Evolutionary conservation across 495 filamentous ascomycete genomes (phyloP).

Genomic region (Neurospora sublineolata): DNA sequence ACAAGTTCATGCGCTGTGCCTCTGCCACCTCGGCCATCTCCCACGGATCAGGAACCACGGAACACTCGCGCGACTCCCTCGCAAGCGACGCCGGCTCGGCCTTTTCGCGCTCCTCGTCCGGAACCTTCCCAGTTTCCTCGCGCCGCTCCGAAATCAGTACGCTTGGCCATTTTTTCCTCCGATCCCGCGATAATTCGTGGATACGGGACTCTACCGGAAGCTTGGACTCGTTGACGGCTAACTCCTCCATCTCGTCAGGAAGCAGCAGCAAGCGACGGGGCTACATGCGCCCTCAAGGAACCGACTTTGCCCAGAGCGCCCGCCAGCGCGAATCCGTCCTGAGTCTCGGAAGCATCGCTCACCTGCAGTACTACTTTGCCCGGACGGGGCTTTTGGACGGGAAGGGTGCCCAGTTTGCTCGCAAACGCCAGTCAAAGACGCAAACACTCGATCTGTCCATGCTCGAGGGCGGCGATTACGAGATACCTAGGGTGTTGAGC

Average conservation of each 20-base stretch:
- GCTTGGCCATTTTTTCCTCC: slow-evolving; percentile 33
- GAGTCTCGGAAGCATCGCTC: slow-evolving; percentile 90
- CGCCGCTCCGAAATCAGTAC: slow-evolving; percentile 26
- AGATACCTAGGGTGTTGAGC: slow-evolving; percentile 24
- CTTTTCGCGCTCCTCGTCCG: slow-evolving; percentile 42
- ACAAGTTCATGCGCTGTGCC: slow-evolving; percentile 59
- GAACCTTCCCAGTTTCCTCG: slow-evolving; percentile 23
- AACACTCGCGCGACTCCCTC: slow-evolving; percentile 39
- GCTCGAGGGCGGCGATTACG: slow-evolving; percentile 27
- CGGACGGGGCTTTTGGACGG: slow-evolving; percentile 87
- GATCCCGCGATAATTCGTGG: slow-evolving; percentile 22
- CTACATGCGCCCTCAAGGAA: slow-evolving; percentile 83
- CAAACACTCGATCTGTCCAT: slow-evolving; percentile 37
- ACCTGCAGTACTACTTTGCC: slow-evolving; percentile 97
- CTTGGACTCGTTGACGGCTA: slow-evolving; percentile 18
- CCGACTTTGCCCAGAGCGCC: slow-evolving; percentile 82
- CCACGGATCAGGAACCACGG: slow-evolving; percentile 36
- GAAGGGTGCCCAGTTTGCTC: slow-evolving; percentile 75
- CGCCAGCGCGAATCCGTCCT: slow-evolving; percentile 84
- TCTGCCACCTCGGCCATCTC: slow-evolving; percentile 65
- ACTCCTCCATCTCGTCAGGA: slow-evolving; percentile 8
- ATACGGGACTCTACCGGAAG: slow-evolving; percentile 30
- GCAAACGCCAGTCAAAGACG: slow-evolving; percentile 46
- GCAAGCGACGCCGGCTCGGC: slow-evolving; percentile 33
- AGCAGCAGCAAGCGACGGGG: slow-evolving; percentile 56